phyloP scores from a whole-genome alignment of 805 yeast species.

The Nakazawaea sp. region DNA sequence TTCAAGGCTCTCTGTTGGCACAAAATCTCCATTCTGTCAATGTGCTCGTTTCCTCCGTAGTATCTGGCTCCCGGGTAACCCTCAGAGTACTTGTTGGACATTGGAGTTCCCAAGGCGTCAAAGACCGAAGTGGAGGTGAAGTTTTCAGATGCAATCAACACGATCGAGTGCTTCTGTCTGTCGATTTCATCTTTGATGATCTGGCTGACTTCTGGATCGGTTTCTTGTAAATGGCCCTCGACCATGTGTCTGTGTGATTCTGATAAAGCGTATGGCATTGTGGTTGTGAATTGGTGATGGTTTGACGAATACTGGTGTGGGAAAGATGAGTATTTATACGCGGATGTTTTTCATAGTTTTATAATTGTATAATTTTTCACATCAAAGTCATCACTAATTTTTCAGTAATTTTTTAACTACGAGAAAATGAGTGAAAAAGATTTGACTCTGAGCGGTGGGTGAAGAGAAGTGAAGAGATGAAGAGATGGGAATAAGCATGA shows the following conservation, averaged over 20 bases:
- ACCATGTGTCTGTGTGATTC: slow-evolving; percentile 59
- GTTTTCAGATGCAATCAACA: slow-evolving; percentile 94
- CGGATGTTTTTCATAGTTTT: no score
- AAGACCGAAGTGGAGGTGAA: slow-evolving; percentile 94
- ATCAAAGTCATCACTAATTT: no score
- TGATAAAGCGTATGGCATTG: slow-evolving; percentile 58
- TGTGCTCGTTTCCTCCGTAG: slow-evolving; percentile 97
- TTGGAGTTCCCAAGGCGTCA: slow-evolving; percentile 94
- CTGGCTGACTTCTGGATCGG: slow-evolving; percentile 74
- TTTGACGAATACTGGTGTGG: no score
- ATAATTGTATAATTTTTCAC: no score
- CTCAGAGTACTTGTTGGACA: slow-evolving; percentile 98
- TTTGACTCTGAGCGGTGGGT: no score
- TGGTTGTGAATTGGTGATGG: background rate
- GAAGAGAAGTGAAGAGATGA: no score
- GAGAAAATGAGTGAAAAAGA: no score
- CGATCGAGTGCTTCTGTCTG: slow-evolving; percentile 92
- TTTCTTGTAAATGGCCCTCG: slow-evolving; percentile 52
- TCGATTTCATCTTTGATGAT: slow-evolving; percentile 74
- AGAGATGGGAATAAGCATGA: no score
- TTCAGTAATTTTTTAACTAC: no score
- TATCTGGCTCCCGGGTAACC: slow-evolving; percentile 99
- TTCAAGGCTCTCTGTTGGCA: slow-evolving; percentile 94
- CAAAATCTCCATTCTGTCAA: slow-evolving; percentile 85
- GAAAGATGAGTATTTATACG: no score